Evolutionary conservation across 805 yeast genomes (phyloP).

Genomic region (Peterozyma xylosa): DNA sequence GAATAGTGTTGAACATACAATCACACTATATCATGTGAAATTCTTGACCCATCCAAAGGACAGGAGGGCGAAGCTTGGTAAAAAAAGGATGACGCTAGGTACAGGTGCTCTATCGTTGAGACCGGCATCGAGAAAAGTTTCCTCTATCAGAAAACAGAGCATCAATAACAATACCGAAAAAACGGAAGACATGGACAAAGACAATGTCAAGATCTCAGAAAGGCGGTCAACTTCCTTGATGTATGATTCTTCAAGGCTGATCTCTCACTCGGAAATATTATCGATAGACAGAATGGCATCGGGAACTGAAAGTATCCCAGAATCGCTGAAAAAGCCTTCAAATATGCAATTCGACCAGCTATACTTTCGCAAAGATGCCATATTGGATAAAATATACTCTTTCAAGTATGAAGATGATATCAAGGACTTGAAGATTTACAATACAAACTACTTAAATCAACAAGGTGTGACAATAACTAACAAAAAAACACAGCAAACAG

Average conservation of each 20-base stretch:
- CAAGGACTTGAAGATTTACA: conserved; percentile 25
- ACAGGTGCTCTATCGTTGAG: conserved; percentile 11
- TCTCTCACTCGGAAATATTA: conserved; percentile 30
- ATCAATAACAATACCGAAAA: conserved; percentile 17
- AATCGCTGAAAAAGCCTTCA: conserved; percentile 13
- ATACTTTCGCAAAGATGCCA: conserved; percentile 54
- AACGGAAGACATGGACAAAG: conserved; percentile 7
- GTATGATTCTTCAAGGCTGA: conserved; percentile 20
- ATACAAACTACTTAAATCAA: conserved; percentile 38
- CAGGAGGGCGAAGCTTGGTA: background rate
- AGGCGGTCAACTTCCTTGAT: conserved; percentile 2
- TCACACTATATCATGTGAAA: conserved; percentile 52
- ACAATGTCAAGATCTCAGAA: conserved; percentile 24
- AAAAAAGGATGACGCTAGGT: background rate
- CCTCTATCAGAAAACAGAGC: conserved; percentile 12
- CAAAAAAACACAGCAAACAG: conserved; percentile 29
- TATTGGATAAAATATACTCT: conserved; percentile 54
- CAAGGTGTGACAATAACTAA: conserved; percentile 59
- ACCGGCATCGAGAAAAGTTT: conserved; percentile 17
- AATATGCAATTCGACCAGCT: conserved; percentile 21
- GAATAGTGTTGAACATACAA: conserved; percentile 33
- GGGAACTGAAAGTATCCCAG: conserved; percentile 23
- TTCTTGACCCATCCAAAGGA: conserved; percentile 20
- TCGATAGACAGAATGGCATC: conserved; percentile 40
- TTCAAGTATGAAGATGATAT: conserved; percentile 25